Conservation (phyloP, 768 basidiomycete genomes). For the Auriscalpium microsporum region DNA sequence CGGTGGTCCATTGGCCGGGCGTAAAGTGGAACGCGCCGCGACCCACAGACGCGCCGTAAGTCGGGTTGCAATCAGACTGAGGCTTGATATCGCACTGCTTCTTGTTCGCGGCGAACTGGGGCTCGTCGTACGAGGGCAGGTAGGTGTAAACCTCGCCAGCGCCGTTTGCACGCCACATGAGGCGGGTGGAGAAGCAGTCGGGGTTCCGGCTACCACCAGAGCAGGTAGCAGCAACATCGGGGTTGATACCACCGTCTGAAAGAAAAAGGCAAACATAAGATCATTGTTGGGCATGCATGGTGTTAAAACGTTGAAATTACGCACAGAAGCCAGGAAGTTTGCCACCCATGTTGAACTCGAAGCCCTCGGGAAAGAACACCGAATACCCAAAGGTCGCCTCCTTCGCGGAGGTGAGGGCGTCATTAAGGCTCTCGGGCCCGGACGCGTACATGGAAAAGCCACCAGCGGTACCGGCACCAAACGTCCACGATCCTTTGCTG, state of each 20-base stretch:
- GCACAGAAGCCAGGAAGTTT: slow-evolving; percentile 67
- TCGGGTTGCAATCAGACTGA: slow-evolving; percentile 43
- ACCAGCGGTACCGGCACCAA: slow-evolving; percentile 37
- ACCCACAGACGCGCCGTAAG: slow-evolving; percentile 58
- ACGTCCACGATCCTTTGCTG: slow-evolving; percentile 45
- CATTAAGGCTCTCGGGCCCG: slow-evolving; percentile 41
- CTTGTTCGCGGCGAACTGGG: slow-evolving; percentile 37
- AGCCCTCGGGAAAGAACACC: slow-evolving; percentile 53
- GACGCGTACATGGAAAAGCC: slow-evolving; percentile 71
- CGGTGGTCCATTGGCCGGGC: slow-evolving; percentile 54
- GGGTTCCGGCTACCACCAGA: slow-evolving; percentile 54
- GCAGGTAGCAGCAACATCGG: slow-evolving; percentile 37
- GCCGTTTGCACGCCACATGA: slow-evolving; percentile 61
- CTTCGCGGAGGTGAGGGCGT: slow-evolving; percentile 44
- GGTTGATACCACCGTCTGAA: too few relatives aligned
- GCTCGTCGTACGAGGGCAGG: slow-evolving; percentile 37
- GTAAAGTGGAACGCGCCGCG: slow-evolving; percentile 57
- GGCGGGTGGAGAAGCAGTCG: slow-evolving; percentile 53
- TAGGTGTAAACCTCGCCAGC: slow-evolving; percentile 67
- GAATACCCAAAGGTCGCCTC: slow-evolving; percentile 58
- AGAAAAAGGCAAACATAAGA: too few relatives aligned
- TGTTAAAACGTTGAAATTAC: slow-evolving; percentile 14
- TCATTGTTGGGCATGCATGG: too few relatives aligned
- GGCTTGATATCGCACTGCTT: slow-evolving; percentile 39
- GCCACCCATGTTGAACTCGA: slow-evolving; percentile 57